These are phyloP conservation scores for Daedaleopsis nitida DNA, from an alignment of 768 basidiomycete genomes.

Conservation along the genomic window DNA sequence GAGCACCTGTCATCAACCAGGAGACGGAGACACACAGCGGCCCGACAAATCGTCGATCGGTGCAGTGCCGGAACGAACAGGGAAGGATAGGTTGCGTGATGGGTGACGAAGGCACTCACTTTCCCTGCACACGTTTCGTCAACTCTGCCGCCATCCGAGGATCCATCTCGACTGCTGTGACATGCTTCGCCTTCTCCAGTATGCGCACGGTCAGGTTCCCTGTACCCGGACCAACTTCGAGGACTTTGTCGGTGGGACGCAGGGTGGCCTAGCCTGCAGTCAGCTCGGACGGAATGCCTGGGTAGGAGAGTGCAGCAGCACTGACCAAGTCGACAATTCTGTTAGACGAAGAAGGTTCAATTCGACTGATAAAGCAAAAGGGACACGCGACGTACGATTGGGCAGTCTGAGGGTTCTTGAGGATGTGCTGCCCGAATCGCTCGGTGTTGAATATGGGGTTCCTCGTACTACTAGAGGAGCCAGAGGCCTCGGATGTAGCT, in stretches of 20 bases:
- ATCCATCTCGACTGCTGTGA: slow-evolving; percentile 96
- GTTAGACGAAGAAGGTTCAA: not conserved
- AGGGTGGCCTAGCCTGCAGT: slow-evolving; percentile 69
- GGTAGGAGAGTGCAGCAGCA: not conserved
- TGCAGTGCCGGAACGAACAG: no score
- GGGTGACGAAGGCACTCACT: slow-evolving; percentile 63
- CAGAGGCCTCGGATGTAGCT: slow-evolving; percentile 46
- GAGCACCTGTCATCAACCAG: no score
- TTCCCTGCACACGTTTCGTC: slow-evolving; percentile 96
- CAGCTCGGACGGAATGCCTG: not conserved
- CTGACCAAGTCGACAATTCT: slow-evolving; percentile 67
- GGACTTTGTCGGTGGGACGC: slow-evolving; percentile 91
- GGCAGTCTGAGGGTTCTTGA: slow-evolving; percentile 90
- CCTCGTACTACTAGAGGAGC: slow-evolving; percentile 43
- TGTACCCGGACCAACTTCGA: slow-evolving; percentile 95
- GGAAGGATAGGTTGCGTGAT: not conserved
- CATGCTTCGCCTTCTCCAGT: slow-evolving; percentile 88
- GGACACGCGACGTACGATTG: slow-evolving; percentile 64
- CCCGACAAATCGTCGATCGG: no score
- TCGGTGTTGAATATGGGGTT: slow-evolving; percentile 28
- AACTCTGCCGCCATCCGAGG: slow-evolving; percentile 99
- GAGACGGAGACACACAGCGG: no score
- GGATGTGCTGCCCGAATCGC: slow-evolving; percentile 95
- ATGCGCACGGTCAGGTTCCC: slow-evolving; percentile 96
- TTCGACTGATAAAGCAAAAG: not conserved